Evolutionary conservation across 2,329 filamentous ascomycete species (phyloP).

Genomic region (Zymoseptoria crescenta): DNA sequence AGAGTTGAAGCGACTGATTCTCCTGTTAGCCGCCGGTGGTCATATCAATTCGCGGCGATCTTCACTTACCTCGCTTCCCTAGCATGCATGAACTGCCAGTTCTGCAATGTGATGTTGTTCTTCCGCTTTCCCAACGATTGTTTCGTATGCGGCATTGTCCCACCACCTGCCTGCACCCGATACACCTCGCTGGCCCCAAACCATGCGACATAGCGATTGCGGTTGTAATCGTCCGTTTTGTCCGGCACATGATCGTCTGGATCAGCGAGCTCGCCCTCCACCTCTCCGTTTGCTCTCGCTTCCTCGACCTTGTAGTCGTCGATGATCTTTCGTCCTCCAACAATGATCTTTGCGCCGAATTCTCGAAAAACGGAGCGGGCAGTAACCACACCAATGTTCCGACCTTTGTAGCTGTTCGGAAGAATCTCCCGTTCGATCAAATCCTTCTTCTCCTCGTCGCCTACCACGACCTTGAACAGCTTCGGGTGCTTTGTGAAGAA

Average conservation of each 20-base stretch:
- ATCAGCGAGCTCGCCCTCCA: conserved; percentile 86
- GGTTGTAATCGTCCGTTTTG: conserved; percentile 85
- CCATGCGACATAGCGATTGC: conserved; percentile 98
- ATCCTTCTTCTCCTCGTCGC: conserved; percentile 93
- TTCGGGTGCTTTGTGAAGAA: conserved; percentile 98
- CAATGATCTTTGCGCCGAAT: conserved; percentile 88
- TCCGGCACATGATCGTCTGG: conserved; percentile 72
- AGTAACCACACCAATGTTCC: conserved; percentile 92
- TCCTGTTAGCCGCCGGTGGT: conserved; percentile 1
- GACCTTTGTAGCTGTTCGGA: conserved; percentile 96
- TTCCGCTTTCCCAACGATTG: conserved; percentile 58
- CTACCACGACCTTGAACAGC: conserved; percentile 96
- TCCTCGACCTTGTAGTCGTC: conserved; percentile 85
- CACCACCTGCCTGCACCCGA: conserved; percentile 53
- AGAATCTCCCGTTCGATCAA: conserved; percentile 94
- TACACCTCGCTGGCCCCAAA: conserved; percentile 95
- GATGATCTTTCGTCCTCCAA: conserved; percentile 74
- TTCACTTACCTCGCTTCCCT: conserved; percentile 70
- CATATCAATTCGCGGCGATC: background rate
- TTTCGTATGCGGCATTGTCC: conserved; percentile 57
- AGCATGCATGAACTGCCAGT: conserved; percentile 96
- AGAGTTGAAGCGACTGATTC: conserved; percentile 73
- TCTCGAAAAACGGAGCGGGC: conserved; percentile 94
- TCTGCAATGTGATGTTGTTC: conserved; percentile 82
- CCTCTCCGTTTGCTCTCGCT: conserved; percentile 65